These are phyloP conservation scores for Neurospora sp. DNA, from an alignment of 495 filamentous ascomycete genomes.

Conservation along the genomic window DNA sequence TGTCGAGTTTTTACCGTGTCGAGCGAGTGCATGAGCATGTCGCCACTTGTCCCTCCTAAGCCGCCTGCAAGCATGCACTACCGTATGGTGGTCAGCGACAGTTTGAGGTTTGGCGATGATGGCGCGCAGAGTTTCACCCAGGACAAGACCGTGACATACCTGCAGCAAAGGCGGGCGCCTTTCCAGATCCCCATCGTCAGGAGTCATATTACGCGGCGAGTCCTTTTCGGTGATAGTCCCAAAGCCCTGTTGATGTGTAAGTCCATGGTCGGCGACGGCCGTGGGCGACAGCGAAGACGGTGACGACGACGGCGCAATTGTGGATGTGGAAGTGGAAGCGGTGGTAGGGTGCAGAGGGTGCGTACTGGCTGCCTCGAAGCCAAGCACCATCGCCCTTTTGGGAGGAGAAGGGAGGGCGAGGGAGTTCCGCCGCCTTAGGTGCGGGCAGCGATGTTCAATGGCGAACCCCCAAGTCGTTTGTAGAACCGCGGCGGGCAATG, in stretches of 20 bases:
- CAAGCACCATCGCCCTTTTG: conserved; percentile 22
- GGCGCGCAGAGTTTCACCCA: not conserved
- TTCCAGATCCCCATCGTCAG: conserved; percentile 33
- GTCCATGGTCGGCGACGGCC: conserved; percentile 28
- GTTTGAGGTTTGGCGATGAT: not conserved
- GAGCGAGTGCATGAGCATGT: conserved; percentile 97
- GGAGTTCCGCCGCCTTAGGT: conserved; percentile 15
- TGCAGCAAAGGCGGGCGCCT: conserved; percentile 36
- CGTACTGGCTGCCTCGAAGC: conserved; percentile 16
- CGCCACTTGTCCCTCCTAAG: conserved; percentile 79
- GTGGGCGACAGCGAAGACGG: conserved; percentile 5
- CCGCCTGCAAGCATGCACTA: conserved; percentile 95
- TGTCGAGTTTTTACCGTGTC: conserved; percentile 99
- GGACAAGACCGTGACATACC: conserved; percentile 20
- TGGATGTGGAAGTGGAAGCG: conserved; percentile 1
- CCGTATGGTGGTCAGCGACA: conserved; percentile 10
- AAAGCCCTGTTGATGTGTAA: conserved; percentile 20
- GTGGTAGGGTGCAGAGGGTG: conserved; percentile 2
- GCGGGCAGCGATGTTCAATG: conserved; percentile 6
- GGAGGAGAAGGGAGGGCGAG: conserved; percentile 4
- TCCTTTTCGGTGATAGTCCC: conserved; percentile 12
- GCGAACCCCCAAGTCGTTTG: not conserved
- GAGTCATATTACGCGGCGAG: conserved; percentile 28
- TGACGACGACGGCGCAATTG: conserved; percentile 7
- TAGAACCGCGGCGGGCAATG: not conserved